phyloP scores from a whole-genome alignment of 805 yeast species.

The Spathaspora passalidarum region DNA sequence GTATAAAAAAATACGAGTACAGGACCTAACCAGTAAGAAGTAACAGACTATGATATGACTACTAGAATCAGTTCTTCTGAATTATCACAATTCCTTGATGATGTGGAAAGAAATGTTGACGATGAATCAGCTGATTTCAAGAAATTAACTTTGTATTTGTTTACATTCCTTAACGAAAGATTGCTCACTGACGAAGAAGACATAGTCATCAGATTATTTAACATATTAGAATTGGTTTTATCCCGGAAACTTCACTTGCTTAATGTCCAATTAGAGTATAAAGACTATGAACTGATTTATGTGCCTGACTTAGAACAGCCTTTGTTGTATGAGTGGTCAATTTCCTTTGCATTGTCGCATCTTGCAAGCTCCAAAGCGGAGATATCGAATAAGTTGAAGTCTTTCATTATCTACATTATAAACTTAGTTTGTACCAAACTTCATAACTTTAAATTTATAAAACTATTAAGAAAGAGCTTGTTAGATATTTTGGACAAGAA shows the following conservation, averaged over 20 bases:
- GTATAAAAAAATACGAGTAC: too few species aligned
- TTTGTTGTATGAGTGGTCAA: conserved; percentile 29
- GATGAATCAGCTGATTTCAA: conserved; percentile 33
- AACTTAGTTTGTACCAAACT: conserved; percentile 26
- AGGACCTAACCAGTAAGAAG: too few species aligned
- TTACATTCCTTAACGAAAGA: conserved; percentile 28
- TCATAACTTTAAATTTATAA: conserved; percentile 25
- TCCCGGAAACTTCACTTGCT: conserved; percentile 23
- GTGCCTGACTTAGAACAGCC: neutral
- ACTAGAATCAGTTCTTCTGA: conserved; percentile 24
- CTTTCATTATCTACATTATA: conserved; percentile 32
- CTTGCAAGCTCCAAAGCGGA: conserved; percentile 11
- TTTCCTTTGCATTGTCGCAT: conserved; percentile 25
- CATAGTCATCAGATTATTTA: conserved; percentile 20
- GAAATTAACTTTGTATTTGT: conserved; percentile 29
- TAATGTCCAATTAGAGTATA: conserved; percentile 14
- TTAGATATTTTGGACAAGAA: conserved; percentile 16
- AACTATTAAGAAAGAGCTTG: conserved; percentile 16
- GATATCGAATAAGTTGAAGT: conserved; percentile 22
- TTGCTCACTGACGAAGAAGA: conserved; percentile 11
- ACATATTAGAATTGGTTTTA: conserved; percentile 33
- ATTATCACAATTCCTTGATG: conserved; percentile 29
- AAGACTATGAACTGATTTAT: conserved; percentile 6
- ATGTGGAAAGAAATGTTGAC: conserved; percentile 29
- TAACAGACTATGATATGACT: neutral